phyloP scores from a whole-genome alignment of 1,284 basidiomycete species.

The Puccinia novopanici region DNA sequence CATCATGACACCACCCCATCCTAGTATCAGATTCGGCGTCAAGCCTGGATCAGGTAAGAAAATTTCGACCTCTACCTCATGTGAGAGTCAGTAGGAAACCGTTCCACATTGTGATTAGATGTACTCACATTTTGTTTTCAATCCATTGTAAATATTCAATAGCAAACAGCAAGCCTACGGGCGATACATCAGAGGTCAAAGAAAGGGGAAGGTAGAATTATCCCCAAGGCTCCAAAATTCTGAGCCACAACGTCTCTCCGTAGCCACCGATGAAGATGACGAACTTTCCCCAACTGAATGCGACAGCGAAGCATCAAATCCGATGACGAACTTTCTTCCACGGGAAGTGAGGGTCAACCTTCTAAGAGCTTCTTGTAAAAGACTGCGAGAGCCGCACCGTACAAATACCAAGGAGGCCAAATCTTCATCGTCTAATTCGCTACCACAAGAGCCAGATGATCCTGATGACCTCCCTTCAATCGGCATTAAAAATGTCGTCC shows the following conservation, averaged over 20 bases:
- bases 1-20: neutral
- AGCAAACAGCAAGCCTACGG: neutral
- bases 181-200: neutral
- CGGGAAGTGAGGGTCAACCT: neutral
- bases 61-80: neutral
- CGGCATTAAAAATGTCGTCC: neutral
- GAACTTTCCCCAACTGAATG: slow-evolving; percentile 8
- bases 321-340: neutral
- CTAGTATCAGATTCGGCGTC: neutral
- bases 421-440: neutral
- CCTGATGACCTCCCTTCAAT: neutral
- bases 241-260: neutral
- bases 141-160: neutral
- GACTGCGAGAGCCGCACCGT: neutral
- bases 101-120: neutral
- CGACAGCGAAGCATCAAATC: neutral
- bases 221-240: neutral
- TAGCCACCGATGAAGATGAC: neutral
- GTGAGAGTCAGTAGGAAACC: neutral
- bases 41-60: neutral
- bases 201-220: too few species aligned
- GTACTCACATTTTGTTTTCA: neutral
- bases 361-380: neutral
- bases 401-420: neutral
- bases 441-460: neutral